These are phyloP conservation scores for Scleromitrula shiraiana DNA, from an alignment of 2,329 filamentous ascomycete species.

Conservation along the genomic window DNA sequence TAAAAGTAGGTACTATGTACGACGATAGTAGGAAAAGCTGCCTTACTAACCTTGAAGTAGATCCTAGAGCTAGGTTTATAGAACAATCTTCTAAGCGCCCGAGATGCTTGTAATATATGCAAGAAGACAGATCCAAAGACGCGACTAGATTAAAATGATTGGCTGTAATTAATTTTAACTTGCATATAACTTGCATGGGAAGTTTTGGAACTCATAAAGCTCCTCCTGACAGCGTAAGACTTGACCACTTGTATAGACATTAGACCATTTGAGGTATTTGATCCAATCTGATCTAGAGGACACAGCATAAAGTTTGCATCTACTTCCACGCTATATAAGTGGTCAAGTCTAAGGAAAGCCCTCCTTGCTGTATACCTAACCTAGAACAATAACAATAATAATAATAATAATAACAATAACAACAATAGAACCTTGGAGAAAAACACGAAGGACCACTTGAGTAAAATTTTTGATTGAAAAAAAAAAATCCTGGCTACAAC, in stretches of 20 bases:
- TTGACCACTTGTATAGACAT: not conserved
- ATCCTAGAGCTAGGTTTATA: not conserved
- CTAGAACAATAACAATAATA: not conserved
- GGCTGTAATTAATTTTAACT: not conserved
- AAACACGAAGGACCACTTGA: not conserved
- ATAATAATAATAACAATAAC: not conserved
- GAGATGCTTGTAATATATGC: not conserved
- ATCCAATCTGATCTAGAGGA: no score
- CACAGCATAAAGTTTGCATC: no score
- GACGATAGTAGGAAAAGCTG: no score
- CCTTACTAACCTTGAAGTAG: conserved; percentile 1
- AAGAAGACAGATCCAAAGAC: conserved; percentile 6
- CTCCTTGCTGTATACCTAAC: no score
- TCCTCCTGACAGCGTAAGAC: not conserved
- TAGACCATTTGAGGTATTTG: not conserved
- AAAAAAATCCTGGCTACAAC: no score
- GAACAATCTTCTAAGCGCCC: conserved; percentile 7
- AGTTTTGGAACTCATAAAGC: no score
- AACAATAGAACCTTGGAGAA: not conserved
- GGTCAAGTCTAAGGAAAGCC: no score
- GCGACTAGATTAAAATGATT: not conserved
- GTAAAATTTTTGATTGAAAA: no score
- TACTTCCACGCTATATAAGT: no score
- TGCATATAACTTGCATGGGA: no score
- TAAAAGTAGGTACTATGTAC: no score